These are phyloP conservation scores for Clavulina sp. DNA, from an alignment of 768 basidiomycete species.

Conservation along the genomic window DNA sequence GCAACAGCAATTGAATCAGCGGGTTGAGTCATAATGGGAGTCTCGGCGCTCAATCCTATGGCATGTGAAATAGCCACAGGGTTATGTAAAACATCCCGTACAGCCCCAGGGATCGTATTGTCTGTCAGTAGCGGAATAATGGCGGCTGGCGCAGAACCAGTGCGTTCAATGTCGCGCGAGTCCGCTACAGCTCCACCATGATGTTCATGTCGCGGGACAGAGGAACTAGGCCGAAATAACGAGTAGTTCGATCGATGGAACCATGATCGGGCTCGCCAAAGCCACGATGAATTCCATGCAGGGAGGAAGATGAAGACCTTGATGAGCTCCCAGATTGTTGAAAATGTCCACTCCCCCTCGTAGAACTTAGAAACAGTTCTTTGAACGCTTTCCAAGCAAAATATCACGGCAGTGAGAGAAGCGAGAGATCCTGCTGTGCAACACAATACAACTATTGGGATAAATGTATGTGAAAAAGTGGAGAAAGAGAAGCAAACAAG, in stretches of 20 bases:
- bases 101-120: not conserved
- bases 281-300: not conserved
- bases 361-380: constrained; percentile 5
- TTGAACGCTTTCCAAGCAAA: constrained; percentile 10
- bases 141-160: too few species aligned
- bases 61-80: not conserved
- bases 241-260: too few species aligned
- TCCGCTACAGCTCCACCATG: too few species aligned
- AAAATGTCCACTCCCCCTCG: not conserved
- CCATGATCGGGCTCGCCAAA: too few species aligned
- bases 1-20: not conserved
- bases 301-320: not conserved
- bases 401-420: constrained; percentile 5
- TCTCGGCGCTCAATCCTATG: not conserved
- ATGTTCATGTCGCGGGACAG: too few species aligned
- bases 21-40: not conserved
- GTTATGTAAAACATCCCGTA: not conserved
- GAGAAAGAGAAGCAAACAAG: constrained; percentile 8
- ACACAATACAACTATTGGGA: constrained; percentile 1
- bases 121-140: not conserved
- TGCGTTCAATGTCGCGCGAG: too few species aligned
- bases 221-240: too few species aligned
- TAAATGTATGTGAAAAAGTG: not conserved
- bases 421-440: constrained; percentile 8
- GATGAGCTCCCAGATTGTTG: too few species aligned